Percentiles rank a stretch among this genome's conserved stretches.
Evolutionary conservation across 441 rosid genomes (phyloP).

Genomic region (Gossypium laxum): DNA sequence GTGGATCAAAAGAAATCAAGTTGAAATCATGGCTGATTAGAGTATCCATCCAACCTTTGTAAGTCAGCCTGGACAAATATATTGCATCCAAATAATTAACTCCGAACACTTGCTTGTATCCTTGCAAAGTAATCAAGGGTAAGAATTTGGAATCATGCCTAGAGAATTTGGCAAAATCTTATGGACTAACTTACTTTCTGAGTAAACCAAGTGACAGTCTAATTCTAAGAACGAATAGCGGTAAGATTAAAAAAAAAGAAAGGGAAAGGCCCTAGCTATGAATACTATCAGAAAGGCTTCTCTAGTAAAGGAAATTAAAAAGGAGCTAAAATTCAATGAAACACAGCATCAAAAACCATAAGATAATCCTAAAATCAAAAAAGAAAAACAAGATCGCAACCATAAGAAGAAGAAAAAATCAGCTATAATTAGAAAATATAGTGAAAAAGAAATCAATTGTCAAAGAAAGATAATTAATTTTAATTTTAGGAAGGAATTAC

Average conservation of each 20-base stretch:
- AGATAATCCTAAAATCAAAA: neutral
- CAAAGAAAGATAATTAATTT: neutral
- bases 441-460: neutral
- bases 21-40: neutral
- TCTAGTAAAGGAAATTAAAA: neutral
- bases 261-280: too few species aligned
- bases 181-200: too few species aligned
- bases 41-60: neutral
- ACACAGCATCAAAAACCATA: neutral
- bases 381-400: neutral
- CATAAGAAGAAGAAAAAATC: neutral
- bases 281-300: too few species aligned
- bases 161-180: too few species aligned
- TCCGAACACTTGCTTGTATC: neutral
- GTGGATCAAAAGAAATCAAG: neutral
- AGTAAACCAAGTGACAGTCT: neutral
- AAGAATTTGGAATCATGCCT: too few species aligned
- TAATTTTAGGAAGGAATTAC: slow-evolving; percentile 20
- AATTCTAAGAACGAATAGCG: neutral
- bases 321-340: neutral
- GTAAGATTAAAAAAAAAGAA: neutral
- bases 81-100: neutral
- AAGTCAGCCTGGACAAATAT: neutral
- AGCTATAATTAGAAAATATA: neutral
- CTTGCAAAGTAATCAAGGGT: too few species aligned